A percentile compares a stretch with the other conserved stretches of the same genome.
Evolutionary conservation across 1,284 basidiomycete genomes (phyloP).

Genomic region (Ustilago trichophora): DNA sequence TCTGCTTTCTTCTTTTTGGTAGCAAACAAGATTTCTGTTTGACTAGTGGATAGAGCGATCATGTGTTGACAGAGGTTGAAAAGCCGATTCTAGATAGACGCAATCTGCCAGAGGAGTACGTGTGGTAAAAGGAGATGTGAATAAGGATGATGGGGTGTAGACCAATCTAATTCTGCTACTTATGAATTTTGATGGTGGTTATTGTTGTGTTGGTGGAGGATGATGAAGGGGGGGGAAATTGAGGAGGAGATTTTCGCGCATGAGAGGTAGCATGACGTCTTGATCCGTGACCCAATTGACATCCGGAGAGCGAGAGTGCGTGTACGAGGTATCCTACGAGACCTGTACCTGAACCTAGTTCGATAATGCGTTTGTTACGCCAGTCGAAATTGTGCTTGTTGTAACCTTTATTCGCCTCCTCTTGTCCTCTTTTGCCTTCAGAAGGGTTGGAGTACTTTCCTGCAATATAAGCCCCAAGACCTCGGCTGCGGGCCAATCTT

Average conservation of each 20-base stretch:
- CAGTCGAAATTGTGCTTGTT: constrained; percentile 33
- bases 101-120: constrained; percentile 75
- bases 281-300: constrained; percentile 83
- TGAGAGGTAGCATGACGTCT: constrained; percentile 69
- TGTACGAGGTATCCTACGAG: constrained; percentile 85
- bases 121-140: constrained; percentile 69
- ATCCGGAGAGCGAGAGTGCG: constrained; percentile 71
- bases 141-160: constrained; percentile 60
- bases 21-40: constrained; percentile 76
- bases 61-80: constrained; percentile 86
- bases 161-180: constrained; percentile 44
- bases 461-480: constrained; percentile 67
- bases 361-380: constrained; percentile 71
- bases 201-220: not conserved
- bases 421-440: not conserved
- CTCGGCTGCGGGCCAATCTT: constrained; percentile 92
- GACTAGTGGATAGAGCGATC: constrained; percentile 71
- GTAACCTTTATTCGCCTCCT: constrained; percentile 2
- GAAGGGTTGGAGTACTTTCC: constrained; percentile 21
- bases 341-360: constrained; percentile 86
- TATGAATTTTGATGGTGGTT: too few relatives aligned
- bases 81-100: constrained; percentile 88
- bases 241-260: constrained; percentile 53
- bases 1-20: constrained; percentile 94
- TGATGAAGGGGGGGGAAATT: constrained; percentile 27